Evolutionary conservation across 768 basidiomycete genomes (phyloP).

Genomic region (Ephemerocybe angulata): DNA sequence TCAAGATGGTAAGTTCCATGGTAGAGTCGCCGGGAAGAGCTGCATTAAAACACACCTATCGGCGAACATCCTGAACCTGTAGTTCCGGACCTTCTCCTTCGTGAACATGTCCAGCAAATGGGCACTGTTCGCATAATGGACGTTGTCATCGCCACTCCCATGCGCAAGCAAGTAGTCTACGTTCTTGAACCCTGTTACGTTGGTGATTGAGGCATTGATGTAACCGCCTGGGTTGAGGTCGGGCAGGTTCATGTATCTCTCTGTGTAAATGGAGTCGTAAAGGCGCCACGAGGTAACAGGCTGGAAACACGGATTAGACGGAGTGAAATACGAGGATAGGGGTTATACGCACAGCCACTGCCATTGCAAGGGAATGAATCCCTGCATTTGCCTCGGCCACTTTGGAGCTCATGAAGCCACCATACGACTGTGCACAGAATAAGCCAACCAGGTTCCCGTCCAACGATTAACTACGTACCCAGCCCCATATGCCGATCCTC

Average conservation of each 20-base stretch:
- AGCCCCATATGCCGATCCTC: constrained; percentile 96
- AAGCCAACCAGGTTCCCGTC: constrained; percentile 1
- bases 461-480: constrained; percentile 54
- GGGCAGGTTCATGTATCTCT: constrained; percentile 93
- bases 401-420: constrained; percentile 94
- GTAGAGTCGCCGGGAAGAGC: not conserved
- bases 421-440: constrained; percentile 66
- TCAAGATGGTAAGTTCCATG: constrained; percentile 9
- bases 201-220: constrained; percentile 79
- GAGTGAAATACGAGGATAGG: not conserved
- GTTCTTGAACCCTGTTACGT: constrained; percentile 82
- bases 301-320: constrained; percentile 15
- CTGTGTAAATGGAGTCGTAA: constrained; percentile 95
- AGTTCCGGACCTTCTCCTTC: constrained; percentile 61
- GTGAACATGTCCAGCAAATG: constrained; percentile 94
- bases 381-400: constrained; percentile 87
- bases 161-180: constrained; percentile 84
- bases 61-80: constrained; percentile 93
- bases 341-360: constrained; percentile 68
- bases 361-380: constrained; percentile 87
- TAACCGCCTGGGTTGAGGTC: constrained; percentile 81
- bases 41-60: constrained; percentile 63
- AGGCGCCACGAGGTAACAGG: constrained; percentile 87
- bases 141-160: constrained; percentile 95
- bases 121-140: constrained; percentile 90